Evolutionary conservation across 2,329 filamentous ascomycete species (phyloP).

Genomic region (Sphaceloma murrayae): DNA sequence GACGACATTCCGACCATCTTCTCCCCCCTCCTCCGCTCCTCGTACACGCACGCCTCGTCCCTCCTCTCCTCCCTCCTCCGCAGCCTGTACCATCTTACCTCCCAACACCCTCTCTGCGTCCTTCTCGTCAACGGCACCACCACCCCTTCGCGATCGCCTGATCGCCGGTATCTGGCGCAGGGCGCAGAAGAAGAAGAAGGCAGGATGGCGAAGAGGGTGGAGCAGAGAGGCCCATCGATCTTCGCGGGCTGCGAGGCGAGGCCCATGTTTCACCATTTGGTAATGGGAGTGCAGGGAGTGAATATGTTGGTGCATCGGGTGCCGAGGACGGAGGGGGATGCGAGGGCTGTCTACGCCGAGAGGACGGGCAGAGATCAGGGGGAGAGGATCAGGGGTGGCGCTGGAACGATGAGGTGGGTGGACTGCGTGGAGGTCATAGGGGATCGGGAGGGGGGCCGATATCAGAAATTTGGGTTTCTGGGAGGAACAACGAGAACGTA

Average conservation of each 20-base stretch:
- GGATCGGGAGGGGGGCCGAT: slow-evolving; percentile 32
- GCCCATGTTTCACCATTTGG: slow-evolving; percentile 33
- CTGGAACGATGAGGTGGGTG: slow-evolving; percentile 24
- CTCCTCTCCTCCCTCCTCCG: slow-evolving; percentile 35
- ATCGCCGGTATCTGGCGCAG: slow-evolving; percentile 1
- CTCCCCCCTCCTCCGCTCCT: slow-evolving; percentile 25
- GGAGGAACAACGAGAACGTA: too few species aligned
- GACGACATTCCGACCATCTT: slow-evolving; percentile 25
- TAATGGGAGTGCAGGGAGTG: slow-evolving; percentile 33
- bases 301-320: slow-evolving; percentile 34
- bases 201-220: slow-evolving; percentile 22
- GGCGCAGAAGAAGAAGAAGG: slow-evolving; percentile 3
- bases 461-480: slow-evolving; percentile 33
- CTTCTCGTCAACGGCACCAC: slow-evolving; percentile 31
- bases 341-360: slow-evolving; percentile 25
- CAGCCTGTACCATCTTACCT: slow-evolving; percentile 33
- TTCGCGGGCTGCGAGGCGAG: slow-evolving; percentile 32
- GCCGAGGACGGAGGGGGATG: slow-evolving; percentile 31
- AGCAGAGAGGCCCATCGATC: slow-evolving; percentile 27
- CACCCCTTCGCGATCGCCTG: slow-evolving; percentile 16
- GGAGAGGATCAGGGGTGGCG: slow-evolving; percentile 1
- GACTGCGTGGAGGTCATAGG: slow-evolving; percentile 37
- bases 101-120: slow-evolving; percentile 31
- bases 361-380: neutral
- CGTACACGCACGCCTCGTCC: slow-evolving; percentile 31